phyloP scores from a whole-genome alignment of 306 rosid genomes.

The Quercus rubra region DNA sequence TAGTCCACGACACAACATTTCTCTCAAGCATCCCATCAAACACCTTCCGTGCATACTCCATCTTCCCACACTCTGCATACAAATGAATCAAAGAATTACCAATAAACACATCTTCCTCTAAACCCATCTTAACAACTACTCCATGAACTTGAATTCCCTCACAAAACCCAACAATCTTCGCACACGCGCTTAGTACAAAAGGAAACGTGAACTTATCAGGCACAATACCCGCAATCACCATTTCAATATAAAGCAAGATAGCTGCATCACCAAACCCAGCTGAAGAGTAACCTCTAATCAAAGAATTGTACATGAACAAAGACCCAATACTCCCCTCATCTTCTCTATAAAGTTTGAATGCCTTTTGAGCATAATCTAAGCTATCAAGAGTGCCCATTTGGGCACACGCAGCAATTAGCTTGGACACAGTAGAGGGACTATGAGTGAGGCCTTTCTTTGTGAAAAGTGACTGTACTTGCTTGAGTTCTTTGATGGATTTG shows the following conservation, averaged over 20 bases:
- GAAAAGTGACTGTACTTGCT: slow-evolving; percentile 51
- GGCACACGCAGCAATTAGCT: slow-evolving; percentile 42
- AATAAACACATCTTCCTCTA: slow-evolving; percentile 52
- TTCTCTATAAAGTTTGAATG: slow-evolving; percentile 33
- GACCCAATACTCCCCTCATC: slow-evolving; percentile 16
- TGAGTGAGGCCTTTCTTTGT: slow-evolving; percentile 50
- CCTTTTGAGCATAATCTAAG: slow-evolving; percentile 44
- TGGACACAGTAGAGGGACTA: slow-evolving; percentile 30
- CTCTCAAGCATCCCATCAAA: slow-evolving; percentile 68
- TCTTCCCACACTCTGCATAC: slow-evolving; percentile 48
- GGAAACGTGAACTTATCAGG: slow-evolving; percentile 80
- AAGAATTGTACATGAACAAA: slow-evolving; percentile 47
- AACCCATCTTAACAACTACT: slow-evolving; percentile 54
- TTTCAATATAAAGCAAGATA: slow-evolving; percentile 40
- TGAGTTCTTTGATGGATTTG: slow-evolving; percentile 57
- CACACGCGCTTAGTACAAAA: slow-evolving; percentile 54
- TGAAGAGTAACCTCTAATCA: slow-evolving; percentile 65
- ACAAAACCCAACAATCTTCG: slow-evolving; percentile 44
- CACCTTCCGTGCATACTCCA: slow-evolving; percentile 53
- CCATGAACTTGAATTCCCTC: slow-evolving; percentile 75
- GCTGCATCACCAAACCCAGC: slow-evolving; percentile 52
- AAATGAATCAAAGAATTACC: slow-evolving; percentile 65
- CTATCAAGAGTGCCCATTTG: slow-evolving; percentile 58
- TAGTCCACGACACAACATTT: slow-evolving; percentile 88
- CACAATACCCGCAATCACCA: slow-evolving; percentile 43